Evolutionary conservation across 164 flowering plant species (phyloP), one percentile per base, ranked within the genome.

Genomic region (Nymphaea colorata): DNA sequence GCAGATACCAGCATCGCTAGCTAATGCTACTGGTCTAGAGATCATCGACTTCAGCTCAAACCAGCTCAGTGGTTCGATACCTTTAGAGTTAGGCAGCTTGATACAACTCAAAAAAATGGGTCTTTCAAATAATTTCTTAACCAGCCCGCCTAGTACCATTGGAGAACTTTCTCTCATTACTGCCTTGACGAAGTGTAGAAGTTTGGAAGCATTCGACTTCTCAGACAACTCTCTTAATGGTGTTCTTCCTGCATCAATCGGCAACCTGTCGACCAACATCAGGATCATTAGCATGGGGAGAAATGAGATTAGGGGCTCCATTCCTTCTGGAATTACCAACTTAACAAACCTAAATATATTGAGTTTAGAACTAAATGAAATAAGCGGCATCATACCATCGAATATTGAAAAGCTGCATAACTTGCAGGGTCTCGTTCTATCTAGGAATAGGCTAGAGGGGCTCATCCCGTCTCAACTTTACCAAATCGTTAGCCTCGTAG

Each of bases 191-290:
- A 67, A 67, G 3, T 67, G 69, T 12, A 67, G 43, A 43, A 14
- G 6, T 12, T 41, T 67, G 11, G 0, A 53, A 2, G 4, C 0
- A 0, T 25, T 67, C 4, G 1, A 0, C 5, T 15, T 67, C 3
- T 4, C 12, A 1, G 5, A 11, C 44, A 67, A 57, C 41, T 12
- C 15, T 25, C 8, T 67, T 4, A 4, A 4, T 4, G 69, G 69
- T 4, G 16, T 41, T 7, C 43, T 67, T 14, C 69, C 69, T 11
- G 59, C 11, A 5, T 67, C 69, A 10, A 59, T 67, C 2, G 69
- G 44, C 4, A 59, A 59, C 42, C 15, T 67, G 18, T 67, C 69
- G 4, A 67, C 44, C 14, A 43, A 59, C 5, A 7, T 47, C 12
- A 4, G 3, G 12, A 47, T 2, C 11, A 7, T 47, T 47, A 14